Percentiles rank a stretch among this genome's conserved stretches.
phyloP scores from a whole-genome alignment of 2,329 filamentous ascomycete genomes.

The Phialemonium atrogriseum region DNA sequence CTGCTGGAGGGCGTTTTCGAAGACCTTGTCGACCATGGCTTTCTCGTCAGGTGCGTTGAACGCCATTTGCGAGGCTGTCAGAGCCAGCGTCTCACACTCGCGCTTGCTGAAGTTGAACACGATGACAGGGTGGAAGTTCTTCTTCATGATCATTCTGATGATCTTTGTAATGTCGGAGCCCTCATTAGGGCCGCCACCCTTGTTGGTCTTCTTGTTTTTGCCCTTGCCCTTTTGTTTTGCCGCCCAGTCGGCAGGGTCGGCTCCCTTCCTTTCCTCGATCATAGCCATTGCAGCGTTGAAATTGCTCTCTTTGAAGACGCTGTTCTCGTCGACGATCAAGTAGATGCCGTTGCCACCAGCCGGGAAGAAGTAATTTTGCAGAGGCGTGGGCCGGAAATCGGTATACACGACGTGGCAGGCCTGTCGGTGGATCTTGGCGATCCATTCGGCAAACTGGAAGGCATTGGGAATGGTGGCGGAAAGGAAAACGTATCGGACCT shows the following conservation, averaged over 20 bases:
- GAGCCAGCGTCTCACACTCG: constrained; percentile 84
- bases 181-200: constrained; percentile 63
- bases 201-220: constrained; percentile 87
- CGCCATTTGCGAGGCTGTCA: constrained; percentile 76
- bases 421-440: constrained; percentile 94
- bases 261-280: constrained; percentile 80
- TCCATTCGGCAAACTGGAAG: constrained; percentile 99
- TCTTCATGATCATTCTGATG: constrained; percentile 97
- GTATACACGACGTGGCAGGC: constrained; percentile 99
- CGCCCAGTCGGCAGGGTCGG: constrained; percentile 70
- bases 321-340: constrained; percentile 93
- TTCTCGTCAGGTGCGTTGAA: constrained; percentile 98
- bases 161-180: constrained; percentile 91
- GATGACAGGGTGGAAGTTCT: constrained; percentile 95
- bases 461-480: constrained; percentile 98
- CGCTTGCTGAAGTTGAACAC: constrained; percentile 99
- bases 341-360: constrained; percentile 87
- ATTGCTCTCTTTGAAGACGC: constrained; percentile 91
- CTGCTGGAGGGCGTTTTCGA: constrained; percentile 85
- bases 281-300: constrained; percentile 93
- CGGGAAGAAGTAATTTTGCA: constrained; percentile 98
- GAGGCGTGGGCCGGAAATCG: constrained; percentile 90
- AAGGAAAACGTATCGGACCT: constrained; percentile 96
- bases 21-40: constrained; percentile 88
- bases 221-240: constrained; percentile 80